phyloP scores from a whole-genome alignment of 1,139 yeast species.

The Pichia sp. region DNA sequence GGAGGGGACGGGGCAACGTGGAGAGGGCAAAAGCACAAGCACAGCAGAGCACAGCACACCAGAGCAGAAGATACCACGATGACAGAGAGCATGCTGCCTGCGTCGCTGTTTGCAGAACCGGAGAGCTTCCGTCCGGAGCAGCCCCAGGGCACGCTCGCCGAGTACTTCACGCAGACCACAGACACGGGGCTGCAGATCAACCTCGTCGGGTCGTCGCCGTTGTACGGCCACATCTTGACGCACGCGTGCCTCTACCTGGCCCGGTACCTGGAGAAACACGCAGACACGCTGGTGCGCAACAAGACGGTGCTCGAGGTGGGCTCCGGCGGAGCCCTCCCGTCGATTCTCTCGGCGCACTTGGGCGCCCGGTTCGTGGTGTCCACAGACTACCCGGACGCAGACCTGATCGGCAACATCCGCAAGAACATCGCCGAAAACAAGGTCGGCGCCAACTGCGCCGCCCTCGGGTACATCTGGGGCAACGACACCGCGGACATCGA shows the following conservation, averaged over 20 bases:
- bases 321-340: conserved; percentile 90
- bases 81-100: conserved; percentile 11
- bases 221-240: conserved; percentile 96
- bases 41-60: no score
- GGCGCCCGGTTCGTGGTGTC: conserved; percentile 64
- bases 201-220: conserved; percentile 82
- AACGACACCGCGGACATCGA: conserved; percentile 51
- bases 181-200: conserved; percentile 37
- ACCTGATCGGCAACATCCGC: conserved; percentile 66
- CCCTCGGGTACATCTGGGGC: conserved; percentile 92
- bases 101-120: conserved; percentile 15
- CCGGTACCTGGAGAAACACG: conserved; percentile 63
- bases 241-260: conserved; percentile 91
- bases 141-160: conserved; percentile 18
- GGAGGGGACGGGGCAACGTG: no score
- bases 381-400: conserved; percentile 93
- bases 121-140: background rate
- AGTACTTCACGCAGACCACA: conserved; percentile 14
- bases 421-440: conserved; percentile 54
- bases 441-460: conserved; percentile 35
- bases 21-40: no score
- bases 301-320: conserved; percentile 81
- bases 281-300: conserved; percentile 48
- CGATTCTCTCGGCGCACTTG: conserved; percentile 64
- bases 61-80: background rate